phyloP scores from a whole-genome alignment of 805 yeast genomes.

The Yarrowia sp. region DNA sequence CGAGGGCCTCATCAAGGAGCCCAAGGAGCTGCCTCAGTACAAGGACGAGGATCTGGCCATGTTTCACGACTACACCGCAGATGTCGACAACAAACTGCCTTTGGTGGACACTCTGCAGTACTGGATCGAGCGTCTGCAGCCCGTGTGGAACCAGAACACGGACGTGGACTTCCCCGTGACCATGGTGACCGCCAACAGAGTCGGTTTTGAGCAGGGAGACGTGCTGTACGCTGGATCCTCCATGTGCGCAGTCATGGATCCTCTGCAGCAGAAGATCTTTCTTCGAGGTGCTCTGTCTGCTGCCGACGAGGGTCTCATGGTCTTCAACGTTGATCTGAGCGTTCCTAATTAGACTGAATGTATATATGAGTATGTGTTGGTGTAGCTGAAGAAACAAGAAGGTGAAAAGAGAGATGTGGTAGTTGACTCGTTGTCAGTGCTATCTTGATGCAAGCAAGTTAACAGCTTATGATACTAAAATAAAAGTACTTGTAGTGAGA shows the following conservation, averaged over 20 bases:
- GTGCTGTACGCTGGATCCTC: constrained; percentile 34
- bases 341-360: not conserved
- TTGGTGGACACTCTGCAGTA: constrained; percentile 57
- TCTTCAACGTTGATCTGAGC: not conserved
- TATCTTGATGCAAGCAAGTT: too few relatives aligned
- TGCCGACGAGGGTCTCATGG: constrained; percentile 16
- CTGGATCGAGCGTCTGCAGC: constrained; percentile 72
- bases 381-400: too few relatives aligned
- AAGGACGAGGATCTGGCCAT: constrained; percentile 31
- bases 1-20: constrained; percentile 17
- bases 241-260: constrained; percentile 22
- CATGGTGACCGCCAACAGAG: constrained; percentile 63
- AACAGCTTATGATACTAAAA: too few relatives aligned
- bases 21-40: constrained; percentile 30
- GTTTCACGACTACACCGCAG: constrained; percentile 5
- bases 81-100: constrained; percentile 41
- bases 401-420: too few relatives aligned
- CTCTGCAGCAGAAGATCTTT: constrained; percentile 13
- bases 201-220: constrained; percentile 65
- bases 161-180: constrained; percentile 37
- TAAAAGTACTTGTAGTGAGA: too few relatives aligned
- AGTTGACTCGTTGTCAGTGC: too few relatives aligned
- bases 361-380: too few relatives aligned
- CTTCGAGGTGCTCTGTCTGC: constrained; percentile 18
- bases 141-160: constrained; percentile 42